Percentiles rank a stretch among this genome's conserved stretches.
Conservation (phyloP, 345 rosid genomes). For the Alliaria petiolata region DNA sequence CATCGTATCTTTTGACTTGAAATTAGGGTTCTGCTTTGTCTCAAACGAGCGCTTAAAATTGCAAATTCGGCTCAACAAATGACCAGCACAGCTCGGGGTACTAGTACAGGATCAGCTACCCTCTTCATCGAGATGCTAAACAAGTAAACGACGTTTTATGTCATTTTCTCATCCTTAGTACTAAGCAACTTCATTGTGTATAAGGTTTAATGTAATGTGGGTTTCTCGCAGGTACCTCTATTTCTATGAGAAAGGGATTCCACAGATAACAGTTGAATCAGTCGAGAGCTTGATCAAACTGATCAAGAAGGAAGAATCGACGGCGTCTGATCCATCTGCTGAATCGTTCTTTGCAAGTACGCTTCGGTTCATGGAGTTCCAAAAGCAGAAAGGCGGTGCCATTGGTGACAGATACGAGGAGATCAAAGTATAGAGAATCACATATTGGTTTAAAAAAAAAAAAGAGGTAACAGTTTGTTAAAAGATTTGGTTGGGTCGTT, state of each 20-base stretch:
- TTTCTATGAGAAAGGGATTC: constrained; percentile 88
- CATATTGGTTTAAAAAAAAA: constrained; percentile 10
- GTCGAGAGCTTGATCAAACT: constrained; percentile 80
- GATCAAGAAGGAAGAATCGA: constrained; percentile 57
- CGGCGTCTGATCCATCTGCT: constrained; percentile 53
- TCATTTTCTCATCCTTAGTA: background rate
- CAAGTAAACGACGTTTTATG: constrained; percentile 43
- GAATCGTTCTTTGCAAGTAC: constrained; percentile 83
- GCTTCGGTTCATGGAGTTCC: constrained; percentile 72
- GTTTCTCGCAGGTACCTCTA: constrained; percentile 61
- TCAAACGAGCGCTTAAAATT: constrained; percentile 90
- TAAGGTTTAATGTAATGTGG: background rate
- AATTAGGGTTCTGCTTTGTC: constrained; percentile 80
- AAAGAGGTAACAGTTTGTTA: constrained; percentile 4
- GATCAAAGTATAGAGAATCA: constrained; percentile 52
- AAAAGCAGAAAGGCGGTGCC: constrained; percentile 94
- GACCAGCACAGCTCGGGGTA: constrained; percentile 70
- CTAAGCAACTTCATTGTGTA: background rate
- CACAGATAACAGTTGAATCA: constrained; percentile 63
- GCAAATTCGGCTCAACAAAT: constrained; percentile 96
- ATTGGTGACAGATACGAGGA: constrained; percentile 74
- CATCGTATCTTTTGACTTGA: background rate
- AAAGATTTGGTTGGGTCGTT: constrained; percentile 1
- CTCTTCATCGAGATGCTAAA: constrained; percentile 94
- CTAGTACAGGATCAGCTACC: constrained; percentile 65